Evolutionary conservation across 83 land plant genomes (phyloP).

Genomic region (Picea abies): DNA sequence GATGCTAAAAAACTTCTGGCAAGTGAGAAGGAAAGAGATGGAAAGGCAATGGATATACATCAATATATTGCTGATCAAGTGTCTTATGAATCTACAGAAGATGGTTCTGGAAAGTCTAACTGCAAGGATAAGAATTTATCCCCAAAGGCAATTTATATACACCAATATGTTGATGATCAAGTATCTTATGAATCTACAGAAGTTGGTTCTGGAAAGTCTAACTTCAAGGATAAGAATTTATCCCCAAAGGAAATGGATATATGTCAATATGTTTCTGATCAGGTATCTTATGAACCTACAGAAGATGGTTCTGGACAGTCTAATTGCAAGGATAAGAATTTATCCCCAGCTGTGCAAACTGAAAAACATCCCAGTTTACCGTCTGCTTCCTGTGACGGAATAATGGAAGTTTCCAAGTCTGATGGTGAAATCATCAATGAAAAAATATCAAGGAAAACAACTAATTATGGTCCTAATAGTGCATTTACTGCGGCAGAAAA

Average conservation of each 20-base stretch:
- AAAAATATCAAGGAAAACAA: background rate
- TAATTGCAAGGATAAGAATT: background rate
- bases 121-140: background rate
- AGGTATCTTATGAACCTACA: background rate
- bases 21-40: background rate
- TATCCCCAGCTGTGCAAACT: background rate
- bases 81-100: background rate
- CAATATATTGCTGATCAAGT: background rate
- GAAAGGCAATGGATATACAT: background rate
- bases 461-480: background rate
- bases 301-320: background rate
- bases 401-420: background rate
- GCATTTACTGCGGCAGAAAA: background rate
- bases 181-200: conserved; percentile 3
- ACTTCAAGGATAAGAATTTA: background rate
- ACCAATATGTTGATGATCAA: background rate
- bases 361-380: background rate
- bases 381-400: background rate
- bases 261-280: background rate
- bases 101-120: background rate
- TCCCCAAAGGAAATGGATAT: background rate
- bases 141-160: background rate
- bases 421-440: conserved; percentile 7
- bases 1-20: background rate
- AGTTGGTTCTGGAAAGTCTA: background rate